Base-by-base conservation (phyloP, 2,329 filamentous ascomycete species). In the Botrytis aclada region DNA sequence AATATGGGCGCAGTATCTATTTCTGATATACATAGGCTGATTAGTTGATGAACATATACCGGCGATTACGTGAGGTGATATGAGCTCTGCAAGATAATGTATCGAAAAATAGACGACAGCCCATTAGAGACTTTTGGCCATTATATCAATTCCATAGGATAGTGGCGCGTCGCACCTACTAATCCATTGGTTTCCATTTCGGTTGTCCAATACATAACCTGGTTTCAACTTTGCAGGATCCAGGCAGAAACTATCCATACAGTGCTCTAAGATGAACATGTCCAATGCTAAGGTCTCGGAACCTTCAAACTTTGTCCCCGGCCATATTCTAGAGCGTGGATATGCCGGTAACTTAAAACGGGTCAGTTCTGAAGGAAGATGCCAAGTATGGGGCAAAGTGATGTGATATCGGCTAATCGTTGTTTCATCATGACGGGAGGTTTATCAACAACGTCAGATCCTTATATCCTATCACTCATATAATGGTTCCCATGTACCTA, bases 341-440 rank as follows among this genome's bases (percentile, higher is more conserved):
- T 32, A 25, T 25, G 12, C 39, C 47, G 34, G n/a, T 25, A 56
- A 32, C 10, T 32, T 69, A 25, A 18, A 25, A 18, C 47, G 65
- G 65, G 18, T 25, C 32, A 14, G 10, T n/a, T 47, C 37, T 51
- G 41, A 18, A n/a, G 29, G 41, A 4, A 32, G 29, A 10, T 32
- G 47, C 47, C 65, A 69, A 69, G 65, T 43, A 41, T 41, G 37
- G 45, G 45, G 45, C 29, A 10, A 66, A 3, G 45, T 66, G 64
- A 54, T 4, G 64, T 51, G 47, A 58, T 6, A 16, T 69, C 47
- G 47, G 47, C 47, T 56, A 32, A 56, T 69, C 37, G 29, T 22
- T 69, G 47, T 69, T 69, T 56, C 47, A 69, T 56, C n/a, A 69
- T 18, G 45, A 25, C 47, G 18, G 65, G 16, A 41, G 39, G 34